These are phyloP conservation scores for Fraxinus greggii DNA, from an alignment of 305 asterid species.

Conservation along the genomic window DNA sequence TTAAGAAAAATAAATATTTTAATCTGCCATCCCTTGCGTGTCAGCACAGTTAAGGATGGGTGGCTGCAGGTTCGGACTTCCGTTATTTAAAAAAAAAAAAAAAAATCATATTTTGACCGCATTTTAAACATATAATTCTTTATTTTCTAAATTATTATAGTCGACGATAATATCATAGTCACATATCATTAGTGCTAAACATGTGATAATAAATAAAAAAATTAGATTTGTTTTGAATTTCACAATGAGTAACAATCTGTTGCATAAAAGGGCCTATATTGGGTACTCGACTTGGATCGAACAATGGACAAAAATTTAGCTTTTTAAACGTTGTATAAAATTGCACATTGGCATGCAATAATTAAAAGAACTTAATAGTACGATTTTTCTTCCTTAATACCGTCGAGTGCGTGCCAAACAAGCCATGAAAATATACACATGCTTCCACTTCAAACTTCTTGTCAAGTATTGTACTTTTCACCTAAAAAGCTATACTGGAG, in stretches of 20 bases:
- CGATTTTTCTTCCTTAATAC: background rate
- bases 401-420: background rate
- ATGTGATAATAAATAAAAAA: background rate
- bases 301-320: background rate
- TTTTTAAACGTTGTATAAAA: background rate
- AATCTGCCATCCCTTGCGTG: background rate
- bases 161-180: background rate
- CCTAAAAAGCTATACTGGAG: background rate
- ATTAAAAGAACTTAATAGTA: background rate
- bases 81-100: background rate
- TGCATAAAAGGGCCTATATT: background rate
- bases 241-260: background rate
- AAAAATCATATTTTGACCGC: background rate
- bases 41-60: background rate
- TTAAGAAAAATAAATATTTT: too few species aligned
- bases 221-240: background rate
- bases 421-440: background rate
- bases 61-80: background rate
- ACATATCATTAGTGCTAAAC: background rate
- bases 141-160: background rate
- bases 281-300: background rate
- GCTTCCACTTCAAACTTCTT: background rate
- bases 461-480: background rate
- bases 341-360: background rate
- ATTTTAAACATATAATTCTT: too few species aligned